These are phyloP conservation scores for Plasmodium knowlesi DNA, from an alignment of 169 alveolate genomes.

Conservation along the genomic window DNA sequence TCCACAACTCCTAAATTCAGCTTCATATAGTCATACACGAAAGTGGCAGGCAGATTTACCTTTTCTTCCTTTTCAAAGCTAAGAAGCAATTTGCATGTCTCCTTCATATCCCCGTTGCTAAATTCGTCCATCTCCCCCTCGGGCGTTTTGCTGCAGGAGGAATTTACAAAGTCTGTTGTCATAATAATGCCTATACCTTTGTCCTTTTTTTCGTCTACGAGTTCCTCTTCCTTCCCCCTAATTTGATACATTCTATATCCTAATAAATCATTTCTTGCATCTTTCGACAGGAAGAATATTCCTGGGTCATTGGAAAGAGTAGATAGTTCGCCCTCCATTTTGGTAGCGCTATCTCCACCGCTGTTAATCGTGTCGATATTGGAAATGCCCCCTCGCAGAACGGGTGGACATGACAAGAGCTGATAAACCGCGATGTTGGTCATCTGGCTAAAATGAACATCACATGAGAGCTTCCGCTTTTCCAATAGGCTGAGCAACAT, in stretches of 20 bases:
- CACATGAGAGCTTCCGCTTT: conserved; percentile 60
- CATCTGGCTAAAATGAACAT: conserved; percentile 34
- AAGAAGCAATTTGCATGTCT: not conserved
- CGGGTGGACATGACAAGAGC: conserved; percentile 16
- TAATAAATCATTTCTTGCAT: conserved; percentile 33
- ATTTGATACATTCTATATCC: conserved; percentile 56
- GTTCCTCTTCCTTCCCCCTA: not conserved
- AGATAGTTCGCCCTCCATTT: not conserved
- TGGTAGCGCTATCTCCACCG: not conserved
- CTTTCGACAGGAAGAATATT: conserved; percentile 19
- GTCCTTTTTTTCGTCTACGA: not conserved
- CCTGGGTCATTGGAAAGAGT: not conserved
- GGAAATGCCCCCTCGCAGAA: not conserved
- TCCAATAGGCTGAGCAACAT: conserved; percentile 21
- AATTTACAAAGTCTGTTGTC: not conserved
- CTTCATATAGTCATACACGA: conserved; percentile 41
- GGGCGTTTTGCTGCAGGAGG: not conserved
- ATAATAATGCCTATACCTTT: not conserved
- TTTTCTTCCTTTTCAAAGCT: conserved; percentile 52
- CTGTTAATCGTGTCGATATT: not conserved
- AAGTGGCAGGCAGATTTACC: not conserved
- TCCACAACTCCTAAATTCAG: conserved; percentile 62
- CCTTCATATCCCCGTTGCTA: not conserved
- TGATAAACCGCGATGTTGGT: conserved; percentile 39
- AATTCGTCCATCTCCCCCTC: not conserved